These are phyloP conservation scores for Didymella segeticola DNA, from an alignment of 2,329 filamentous ascomycete genomes.

Conservation along the genomic window DNA sequence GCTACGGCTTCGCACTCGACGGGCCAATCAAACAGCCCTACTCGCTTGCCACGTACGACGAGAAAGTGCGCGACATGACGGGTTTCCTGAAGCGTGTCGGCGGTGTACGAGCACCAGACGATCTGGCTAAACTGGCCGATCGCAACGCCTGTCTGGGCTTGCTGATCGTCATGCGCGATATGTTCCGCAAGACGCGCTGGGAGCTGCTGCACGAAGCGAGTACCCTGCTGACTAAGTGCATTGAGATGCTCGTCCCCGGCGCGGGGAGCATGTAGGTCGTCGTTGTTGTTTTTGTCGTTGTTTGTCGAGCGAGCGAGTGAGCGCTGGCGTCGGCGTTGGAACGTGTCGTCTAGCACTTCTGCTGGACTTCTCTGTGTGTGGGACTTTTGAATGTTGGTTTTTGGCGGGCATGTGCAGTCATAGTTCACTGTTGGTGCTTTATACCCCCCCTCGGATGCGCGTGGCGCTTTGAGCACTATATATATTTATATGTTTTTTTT, in stretches of 20 bases:
- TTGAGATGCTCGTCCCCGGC: slow-evolving; percentile 62
- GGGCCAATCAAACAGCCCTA: slow-evolving; percentile 68
- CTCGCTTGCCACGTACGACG: slow-evolving; percentile 65
- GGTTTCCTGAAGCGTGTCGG: slow-evolving; percentile 77
- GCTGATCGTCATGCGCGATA: slow-evolving; percentile 79
- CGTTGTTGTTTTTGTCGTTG: too few species aligned
- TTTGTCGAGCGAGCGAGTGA: too few species aligned
- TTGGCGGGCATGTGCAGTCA: too few species aligned
- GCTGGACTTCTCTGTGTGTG: too few species aligned
- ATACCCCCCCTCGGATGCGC: too few species aligned
- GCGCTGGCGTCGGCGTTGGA: too few species aligned
- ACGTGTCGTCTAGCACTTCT: too few species aligned
- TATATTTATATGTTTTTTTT: too few species aligned
- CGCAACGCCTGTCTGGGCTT: slow-evolving; percentile 85
- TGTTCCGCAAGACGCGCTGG: slow-evolving; percentile 85
- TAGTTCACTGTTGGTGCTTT: too few species aligned
- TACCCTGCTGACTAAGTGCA: slow-evolving; percentile 79
- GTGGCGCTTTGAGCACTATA: too few species aligned
- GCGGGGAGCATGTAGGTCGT: slow-evolving; percentile 16
- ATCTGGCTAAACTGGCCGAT: slow-evolving; percentile 74
- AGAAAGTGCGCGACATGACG: slow-evolving; percentile 79
- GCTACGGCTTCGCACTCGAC: slow-evolving; percentile 89
- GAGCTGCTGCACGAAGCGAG: slow-evolving; percentile 89
- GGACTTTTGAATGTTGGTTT: too few species aligned
- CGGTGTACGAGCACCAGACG: slow-evolving; percentile 75